Base-by-base conservation (phyloP, 1,139 yeast species). In the Hyphopichia pseudoburtonii region DNA sequence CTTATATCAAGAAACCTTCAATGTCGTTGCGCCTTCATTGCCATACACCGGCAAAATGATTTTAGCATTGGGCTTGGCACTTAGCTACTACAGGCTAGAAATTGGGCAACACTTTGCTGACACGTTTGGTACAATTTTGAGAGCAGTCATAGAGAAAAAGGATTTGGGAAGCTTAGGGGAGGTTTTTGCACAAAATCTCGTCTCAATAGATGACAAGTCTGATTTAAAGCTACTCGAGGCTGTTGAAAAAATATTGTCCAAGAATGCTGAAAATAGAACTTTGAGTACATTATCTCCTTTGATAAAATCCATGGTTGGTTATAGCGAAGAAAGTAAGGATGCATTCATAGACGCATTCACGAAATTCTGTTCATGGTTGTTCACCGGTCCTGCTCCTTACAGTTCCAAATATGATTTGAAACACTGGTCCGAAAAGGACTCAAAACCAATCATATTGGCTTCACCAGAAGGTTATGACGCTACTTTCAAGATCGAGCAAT, bases 391-490 rank as follows among this genome's bases (percentile, higher is more conserved):
- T 29, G 62, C 59, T 3, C 34, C 52, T 2, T 62, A 43, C 38
- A 51, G 56, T 31, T 56, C 70, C 1, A 51, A 46, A 26, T 63
- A 63, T 42, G 62, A 50, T 10, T 36, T 66, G 16, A 38, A 41
- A 2, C 46, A 60, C 34, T 59, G 64, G 58, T 37, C 55, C 1
- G 24, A 38, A 3, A 25, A 18, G 5, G 30, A 35, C 6, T 22
- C 29, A 1, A 56, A 55, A 11, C 79, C 80, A 2, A 45, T 84
- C 3, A 58, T 86, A 8, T 48, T 88, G 32, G 76, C 81, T 16
- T 75, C 85, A 0, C 72, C 78, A 4, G 73, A 75, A 27, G 88
- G 87, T 1, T 73, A 66, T 46, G 96, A 89, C 59, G 82, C 90
- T 2, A 73, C 86, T 0, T 70, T 68, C 39, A 74, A 70, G 43